Evolutionary conservation across 177 flowering plant genomes (phyloP).

Genomic region (Vitis hybrid): DNA sequence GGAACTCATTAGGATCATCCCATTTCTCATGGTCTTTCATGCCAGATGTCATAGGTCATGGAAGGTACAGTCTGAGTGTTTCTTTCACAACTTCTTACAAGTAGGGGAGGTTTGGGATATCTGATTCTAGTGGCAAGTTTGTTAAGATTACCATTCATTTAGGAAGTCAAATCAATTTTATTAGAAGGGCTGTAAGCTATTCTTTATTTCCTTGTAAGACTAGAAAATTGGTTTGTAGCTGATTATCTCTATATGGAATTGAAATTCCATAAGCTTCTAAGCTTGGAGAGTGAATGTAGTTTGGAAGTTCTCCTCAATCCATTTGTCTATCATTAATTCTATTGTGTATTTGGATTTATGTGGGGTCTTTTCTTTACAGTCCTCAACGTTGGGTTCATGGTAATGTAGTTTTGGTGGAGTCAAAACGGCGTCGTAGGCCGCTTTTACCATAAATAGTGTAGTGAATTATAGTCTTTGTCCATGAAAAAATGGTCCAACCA

Average conservation of each 20-base stretch:
- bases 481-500: conserved; percentile 13
- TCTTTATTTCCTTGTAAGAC: background rate
- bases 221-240: background rate
- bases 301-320: background rate
- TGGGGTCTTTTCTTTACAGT: background rate
- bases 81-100: too few species aligned
- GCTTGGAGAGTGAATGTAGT: background rate
- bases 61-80: too few species aligned
- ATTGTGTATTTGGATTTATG: background rate
- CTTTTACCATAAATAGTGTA: background rate
- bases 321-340: background rate
- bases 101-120: too few species aligned
- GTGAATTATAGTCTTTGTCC: background rate
- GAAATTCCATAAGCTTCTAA: background rate
- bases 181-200: background rate
- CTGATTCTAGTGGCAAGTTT: too few species aligned
- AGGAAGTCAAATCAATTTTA: background rate
- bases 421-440: background rate
- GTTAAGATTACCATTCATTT: too few species aligned
- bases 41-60: too few species aligned
- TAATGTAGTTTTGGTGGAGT: too few species aligned
- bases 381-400: background rate
- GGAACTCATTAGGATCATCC: too few species aligned
- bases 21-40: too few species aligned
- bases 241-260: background rate